These are phyloP conservation scores for Sodiomyces alkalinus DNA, from an alignment of 2,329 filamentous ascomycete species.

Conservation along the genomic window DNA sequence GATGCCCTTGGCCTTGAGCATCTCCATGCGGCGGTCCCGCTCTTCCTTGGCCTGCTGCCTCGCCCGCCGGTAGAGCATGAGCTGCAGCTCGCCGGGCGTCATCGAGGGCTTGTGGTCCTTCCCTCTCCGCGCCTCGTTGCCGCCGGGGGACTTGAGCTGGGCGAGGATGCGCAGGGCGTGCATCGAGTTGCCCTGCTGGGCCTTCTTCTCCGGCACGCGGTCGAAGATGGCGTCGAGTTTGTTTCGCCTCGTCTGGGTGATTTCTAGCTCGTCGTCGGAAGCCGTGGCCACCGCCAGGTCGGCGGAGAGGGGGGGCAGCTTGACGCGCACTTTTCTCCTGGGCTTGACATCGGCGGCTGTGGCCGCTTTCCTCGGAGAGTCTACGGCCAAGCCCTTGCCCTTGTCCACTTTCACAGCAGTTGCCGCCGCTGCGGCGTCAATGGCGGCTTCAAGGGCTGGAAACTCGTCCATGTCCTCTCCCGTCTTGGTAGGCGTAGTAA, in stretches of 20 bases:
- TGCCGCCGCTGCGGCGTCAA: constrained; percentile 13
- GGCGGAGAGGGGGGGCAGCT: constrained; percentile 23
- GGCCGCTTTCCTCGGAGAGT: constrained; percentile 5
- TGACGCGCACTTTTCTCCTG: constrained; percentile 35
- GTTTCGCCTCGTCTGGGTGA: constrained; percentile 33
- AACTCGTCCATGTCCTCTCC: constrained; percentile 16
- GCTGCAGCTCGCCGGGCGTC: constrained; percentile 54
- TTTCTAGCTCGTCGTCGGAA: constrained; percentile 52
- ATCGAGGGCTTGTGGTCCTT: constrained; percentile 38
- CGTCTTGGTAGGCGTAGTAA: constrained; percentile 1
- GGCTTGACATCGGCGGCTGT: constrained; percentile 13
- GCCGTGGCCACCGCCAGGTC: constrained; percentile 27
- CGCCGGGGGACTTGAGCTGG: constrained; percentile 50
- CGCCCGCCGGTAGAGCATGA: constrained; percentile 53
- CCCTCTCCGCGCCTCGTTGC: constrained; percentile 24
- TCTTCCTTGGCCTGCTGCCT: constrained; percentile 67
- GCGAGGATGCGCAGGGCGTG: constrained; percentile 60
- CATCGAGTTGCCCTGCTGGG: constrained; percentile 48
- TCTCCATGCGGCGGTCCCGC: constrained; percentile 60
- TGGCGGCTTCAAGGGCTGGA: constrained; percentile 20
- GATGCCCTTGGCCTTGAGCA: constrained; percentile 66
- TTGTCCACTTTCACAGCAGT: constrained; percentile 27
- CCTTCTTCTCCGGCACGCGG: constrained; percentile 45
- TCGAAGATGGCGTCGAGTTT: constrained; percentile 53
- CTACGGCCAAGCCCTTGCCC: constrained; percentile 32